Conservation (phyloP, 768 basidiomycete genomes). For the Cyclocybe aegerita region DNA sequence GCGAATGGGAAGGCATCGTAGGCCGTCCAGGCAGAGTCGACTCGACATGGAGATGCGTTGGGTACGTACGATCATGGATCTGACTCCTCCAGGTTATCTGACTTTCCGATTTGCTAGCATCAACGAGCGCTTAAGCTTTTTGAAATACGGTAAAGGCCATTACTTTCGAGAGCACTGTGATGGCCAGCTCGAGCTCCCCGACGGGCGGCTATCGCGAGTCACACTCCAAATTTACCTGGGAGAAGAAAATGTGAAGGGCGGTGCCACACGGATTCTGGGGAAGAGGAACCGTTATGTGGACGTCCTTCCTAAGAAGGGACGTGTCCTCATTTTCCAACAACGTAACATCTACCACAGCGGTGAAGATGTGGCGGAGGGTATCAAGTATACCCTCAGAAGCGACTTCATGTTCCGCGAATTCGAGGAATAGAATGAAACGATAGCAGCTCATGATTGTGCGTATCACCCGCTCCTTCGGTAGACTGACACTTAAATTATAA, state of each 20-base stretch:
- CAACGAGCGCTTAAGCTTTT: slow-evolving; percentile 44
- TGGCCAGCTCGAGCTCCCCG: slow-evolving; percentile 32
- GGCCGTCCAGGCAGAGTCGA: slow-evolving; percentile 20
- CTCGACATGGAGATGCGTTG: slow-evolving; percentile 34
- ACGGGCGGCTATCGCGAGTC: slow-evolving; percentile 35
- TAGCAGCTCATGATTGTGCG: too few relatives aligned
- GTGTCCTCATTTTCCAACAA: slow-evolving; percentile 47
- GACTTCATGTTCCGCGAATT: slow-evolving; percentile 36
- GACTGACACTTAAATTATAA: too few relatives aligned
- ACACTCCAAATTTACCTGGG: slow-evolving; percentile 49
- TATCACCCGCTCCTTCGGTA: too few relatives aligned
- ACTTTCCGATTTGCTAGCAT: slow-evolving; percentile 23
- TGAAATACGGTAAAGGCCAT: slow-evolving; percentile 42
- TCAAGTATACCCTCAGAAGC: slow-evolving; percentile 40
- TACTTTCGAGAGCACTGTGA: slow-evolving; percentile 43
- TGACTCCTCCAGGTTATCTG: not conserved
- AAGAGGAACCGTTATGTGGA: slow-evolving; percentile 31
- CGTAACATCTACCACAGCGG: slow-evolving; percentile 39
- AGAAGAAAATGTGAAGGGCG: slow-evolving; percentile 34
- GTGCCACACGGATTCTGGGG: slow-evolving; percentile 40
- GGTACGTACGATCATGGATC: slow-evolving; percentile 22
- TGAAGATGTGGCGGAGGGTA: slow-evolving; percentile 36
- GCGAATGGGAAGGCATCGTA: slow-evolving; percentile 32
- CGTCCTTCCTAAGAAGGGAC: slow-evolving; percentile 40
- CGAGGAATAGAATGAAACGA: too few relatives aligned